Evolutionary conservation across 371 early-diverging fungal species (phyloP).

Genomic region (Rhizopus arrhizus): DNA sequence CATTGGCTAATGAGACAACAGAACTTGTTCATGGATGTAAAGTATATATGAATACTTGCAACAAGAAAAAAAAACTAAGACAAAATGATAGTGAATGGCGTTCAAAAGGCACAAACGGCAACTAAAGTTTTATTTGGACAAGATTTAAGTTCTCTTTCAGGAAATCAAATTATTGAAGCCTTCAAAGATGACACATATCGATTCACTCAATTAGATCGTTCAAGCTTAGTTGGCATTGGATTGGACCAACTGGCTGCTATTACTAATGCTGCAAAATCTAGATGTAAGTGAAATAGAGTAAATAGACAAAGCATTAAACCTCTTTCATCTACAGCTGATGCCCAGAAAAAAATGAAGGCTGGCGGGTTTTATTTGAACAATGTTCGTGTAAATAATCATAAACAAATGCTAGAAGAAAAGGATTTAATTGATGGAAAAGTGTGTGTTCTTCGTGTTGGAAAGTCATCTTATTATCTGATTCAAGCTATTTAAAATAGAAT

Average conservation of each 20-base stretch:
- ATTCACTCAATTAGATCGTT: conserved; percentile 48
- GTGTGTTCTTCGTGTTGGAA: conserved; percentile 62
- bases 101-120: conserved; percentile 67
- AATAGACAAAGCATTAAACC: not conserved
- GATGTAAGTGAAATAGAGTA: conserved; percentile 52
- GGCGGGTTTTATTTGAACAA: conserved; percentile 83
- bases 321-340: conserved; percentile 56
- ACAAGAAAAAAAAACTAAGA: not conserved
- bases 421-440: conserved; percentile 63
- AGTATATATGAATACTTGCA: not conserved
- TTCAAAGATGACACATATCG: conserved; percentile 68
- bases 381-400: conserved; percentile 48
- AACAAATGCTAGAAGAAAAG: conserved; percentile 38
- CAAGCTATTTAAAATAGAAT: conserved; percentile 28
- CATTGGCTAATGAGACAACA: conserved; percentile 83
- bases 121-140: conserved; percentile 74
- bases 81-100: conserved; percentile 49
- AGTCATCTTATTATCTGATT: conserved; percentile 61
- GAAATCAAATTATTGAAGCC: conserved; percentile 68
- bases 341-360: conserved; percentile 69
- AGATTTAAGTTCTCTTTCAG: conserved; percentile 44
- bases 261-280: conserved; percentile 68
- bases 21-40: conserved; percentile 88
- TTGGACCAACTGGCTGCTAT: conserved; percentile 65
- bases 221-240: conserved; percentile 44